Percentiles rank a stretch among this genome's conserved stretches.
These are phyloP conservation scores for Tricholoma bakamatsutake DNA, from an alignment of 768 basidiomycete species.

Conservation along the genomic window DNA sequence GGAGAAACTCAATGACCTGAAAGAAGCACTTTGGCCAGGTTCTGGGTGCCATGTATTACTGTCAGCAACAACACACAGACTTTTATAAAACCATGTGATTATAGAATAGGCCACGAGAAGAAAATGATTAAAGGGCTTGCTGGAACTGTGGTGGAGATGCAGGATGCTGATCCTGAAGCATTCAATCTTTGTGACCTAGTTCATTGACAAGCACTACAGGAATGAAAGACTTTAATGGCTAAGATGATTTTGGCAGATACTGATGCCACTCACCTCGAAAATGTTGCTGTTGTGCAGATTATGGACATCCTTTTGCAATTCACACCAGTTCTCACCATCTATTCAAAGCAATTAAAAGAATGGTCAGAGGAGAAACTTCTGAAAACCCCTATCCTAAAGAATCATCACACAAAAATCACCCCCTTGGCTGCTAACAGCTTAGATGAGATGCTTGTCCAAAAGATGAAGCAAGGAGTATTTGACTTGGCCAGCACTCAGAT, in stretches of 20 bases:
- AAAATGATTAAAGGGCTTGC: slow-evolving; percentile 16
- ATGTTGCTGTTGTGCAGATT: slow-evolving; percentile 10
- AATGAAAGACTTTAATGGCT: slow-evolving; percentile 6
- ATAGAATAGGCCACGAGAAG: slow-evolving; percentile 12
- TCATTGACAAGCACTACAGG: slow-evolving; percentile 11
- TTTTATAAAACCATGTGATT: slow-evolving; percentile 9
- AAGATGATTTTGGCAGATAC: slow-evolving; percentile 13
- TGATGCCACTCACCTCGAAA: slow-evolving; percentile 11
- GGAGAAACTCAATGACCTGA: slow-evolving; percentile 7
- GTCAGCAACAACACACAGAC: slow-evolving; percentile 18
- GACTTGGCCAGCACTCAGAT: slow-evolving; percentile 14
- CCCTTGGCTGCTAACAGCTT: slow-evolving; percentile 15
- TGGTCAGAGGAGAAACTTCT: slow-evolving; percentile 3
- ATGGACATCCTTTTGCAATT: slow-evolving; percentile 7
- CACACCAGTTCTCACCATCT: slow-evolving; percentile 10
- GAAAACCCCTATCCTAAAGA: slow-evolving; percentile 9
- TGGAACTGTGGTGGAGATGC: slow-evolving; percentile 14
- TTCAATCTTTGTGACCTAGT: too few species aligned
- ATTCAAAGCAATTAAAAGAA: slow-evolving; percentile 1
- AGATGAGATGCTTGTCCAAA: slow-evolving; percentile 14
- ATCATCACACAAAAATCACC: slow-evolving; percentile 5
- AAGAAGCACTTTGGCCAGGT: slow-evolving; percentile 1
- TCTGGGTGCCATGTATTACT: neutral
- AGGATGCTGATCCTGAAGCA: slow-evolving; percentile 13
- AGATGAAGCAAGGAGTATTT: slow-evolving; percentile 13